Base-by-base conservation (phyloP, 2,329 filamentous ascomycete species). In the Cadophora malorum region DNA sequence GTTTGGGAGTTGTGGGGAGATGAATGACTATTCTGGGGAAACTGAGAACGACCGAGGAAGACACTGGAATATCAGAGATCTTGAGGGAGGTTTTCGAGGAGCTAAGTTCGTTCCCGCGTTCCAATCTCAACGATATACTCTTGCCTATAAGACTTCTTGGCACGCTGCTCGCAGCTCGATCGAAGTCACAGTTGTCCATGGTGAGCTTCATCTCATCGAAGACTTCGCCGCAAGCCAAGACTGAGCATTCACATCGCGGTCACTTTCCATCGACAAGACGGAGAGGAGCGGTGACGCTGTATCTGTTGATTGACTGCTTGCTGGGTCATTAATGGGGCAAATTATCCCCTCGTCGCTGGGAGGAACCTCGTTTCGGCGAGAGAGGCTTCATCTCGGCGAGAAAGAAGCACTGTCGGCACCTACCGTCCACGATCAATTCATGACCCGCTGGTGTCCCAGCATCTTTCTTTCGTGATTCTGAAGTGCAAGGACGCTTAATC, bases 291-390 rank as follows among this genome's bases (percentile, higher is more conserved):
- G 21, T 59, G 56, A 59, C 35, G 33, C 33, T 41, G 12, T 16
- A 12, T 10, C 21, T 21, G 35, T 25, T 38, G 35, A 41, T 41
- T 38, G 33, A 58, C 33, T 25, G 35, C 2, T 41, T 59, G 33
- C 38, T 38, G 21, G 8, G 10, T 38, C 10, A 10, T 19, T 14
- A 21, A 45, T 19, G n/a, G 33, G 38, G 12, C 33, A 41, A 41
- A 19, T 45, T 33, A 12, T 25, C 12, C 12, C 33, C 25, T 41
- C 21, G 1, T 59, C 56, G 56, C 56, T 45, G 33, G 19, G 56
- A 45, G 56, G 56, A 45, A 10, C 35, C n/a, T 59, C 21, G 33
- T 45, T 45, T 59, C 56, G 56, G 56, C 56, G 56, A 4, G 35
- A 25, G 21, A 28, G 3, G 33, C 35, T 45, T 45, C 33, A 59